phyloP scores from a whole-genome alignment of 228 moss, liverwort and hornwort species.

The Sphagnum fallax region DNA sequence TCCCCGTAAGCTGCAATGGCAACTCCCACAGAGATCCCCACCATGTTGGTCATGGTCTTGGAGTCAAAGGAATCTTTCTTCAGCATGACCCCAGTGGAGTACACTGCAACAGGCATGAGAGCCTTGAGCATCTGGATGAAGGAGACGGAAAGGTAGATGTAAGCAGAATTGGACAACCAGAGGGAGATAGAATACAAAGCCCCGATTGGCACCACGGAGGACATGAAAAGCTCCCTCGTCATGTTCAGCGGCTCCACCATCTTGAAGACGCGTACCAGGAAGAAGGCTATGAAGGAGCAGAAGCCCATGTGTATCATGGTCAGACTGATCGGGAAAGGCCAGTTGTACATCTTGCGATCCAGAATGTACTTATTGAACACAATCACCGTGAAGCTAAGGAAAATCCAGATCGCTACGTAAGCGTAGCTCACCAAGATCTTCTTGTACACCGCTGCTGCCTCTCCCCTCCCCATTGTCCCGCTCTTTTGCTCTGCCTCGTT shows the following conservation, averaged over 20 bases:
- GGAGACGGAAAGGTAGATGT: constrained; percentile 54
- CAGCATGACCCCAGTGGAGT: constrained; percentile 45
- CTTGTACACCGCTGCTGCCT: constrained; percentile 11
- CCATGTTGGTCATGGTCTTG: constrained; percentile 55
- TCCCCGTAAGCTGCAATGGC: constrained; percentile 58
- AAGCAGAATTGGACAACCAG: constrained; percentile 60
- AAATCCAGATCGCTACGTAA: constrained; percentile 54
- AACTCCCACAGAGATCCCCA: constrained; percentile 50
- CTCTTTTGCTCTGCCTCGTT: too few relatives aligned
- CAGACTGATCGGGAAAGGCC: constrained; percentile 51
- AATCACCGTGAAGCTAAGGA: constrained; percentile 58
- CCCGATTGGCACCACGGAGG: constrained; percentile 50
- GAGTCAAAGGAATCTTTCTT: constrained; percentile 54
- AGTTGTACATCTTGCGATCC: constrained; percentile 58
- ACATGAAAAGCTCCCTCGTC: constrained; percentile 45
- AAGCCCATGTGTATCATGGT: constrained; percentile 69
- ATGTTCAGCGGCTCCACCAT: constrained; percentile 46
- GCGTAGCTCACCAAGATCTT: constrained; percentile 49
- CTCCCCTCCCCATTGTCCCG: constrained; percentile 21
- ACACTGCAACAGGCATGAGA: constrained; percentile 60
- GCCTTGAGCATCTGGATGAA: constrained; percentile 66
- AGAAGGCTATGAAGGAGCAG: constrained; percentile 37
- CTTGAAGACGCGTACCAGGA: constrained; percentile 53
- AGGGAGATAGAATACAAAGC: constrained; percentile 49
- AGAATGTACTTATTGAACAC: constrained; percentile 65